Base-by-base conservation (phyloP, 1,139 yeast genomes). In the Yamadazyma spencermartinsiae region DNA sequence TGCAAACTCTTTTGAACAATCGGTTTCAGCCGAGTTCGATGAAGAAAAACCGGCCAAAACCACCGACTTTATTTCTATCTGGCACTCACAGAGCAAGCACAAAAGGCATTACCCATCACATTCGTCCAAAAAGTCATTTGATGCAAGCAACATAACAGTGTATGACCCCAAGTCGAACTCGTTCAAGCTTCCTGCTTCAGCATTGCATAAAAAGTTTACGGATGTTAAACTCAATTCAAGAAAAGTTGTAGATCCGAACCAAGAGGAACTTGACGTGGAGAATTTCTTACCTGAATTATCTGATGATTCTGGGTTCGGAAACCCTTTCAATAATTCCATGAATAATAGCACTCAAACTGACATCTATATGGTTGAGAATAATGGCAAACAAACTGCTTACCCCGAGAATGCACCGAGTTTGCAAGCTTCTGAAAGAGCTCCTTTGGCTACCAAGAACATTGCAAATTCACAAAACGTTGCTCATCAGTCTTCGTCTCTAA, bases 281-380 rank as follows among this genome's bases (percentile, higher is more conserved):
- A 68, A 61, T 8, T 70, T 68, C 41, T 60, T 72, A 41, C 77
- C 78, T 2, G 76, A 73, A 43, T 44, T 72, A 31, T 69, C 77
- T 0, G 67, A 68, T 34, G 76, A 70, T 45, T 72, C 77, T n/a
- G 77, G 74, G 1, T 67, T 73, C 46, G 74, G 61, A 29, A 57
- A 56, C 38, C 69, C 66, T 38, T 67, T 73, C 50, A 59, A 44
- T 18, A 36, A 39, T 31, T 36, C 49, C 34, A 41, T 50, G 9
- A 33, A 36, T 37, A 47, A 34, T 33, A 47, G 41, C 8, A 37
- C 49, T 29, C 51, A 52, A 34, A 49, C 53, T 32, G 49, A 58
- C 4, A 56, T 48, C 33, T 50, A 45, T 25, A 7, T 15, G 19
- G 4, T 5, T 9, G 31, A 28, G 12, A 15, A 28, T 10, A n/a